A percentile compares a stretch with the other conserved stretches of the same genome.
Conservation (phyloP, 2,329 filamentous ascomycete genomes). For the Paecilomyces sp. region DNA sequence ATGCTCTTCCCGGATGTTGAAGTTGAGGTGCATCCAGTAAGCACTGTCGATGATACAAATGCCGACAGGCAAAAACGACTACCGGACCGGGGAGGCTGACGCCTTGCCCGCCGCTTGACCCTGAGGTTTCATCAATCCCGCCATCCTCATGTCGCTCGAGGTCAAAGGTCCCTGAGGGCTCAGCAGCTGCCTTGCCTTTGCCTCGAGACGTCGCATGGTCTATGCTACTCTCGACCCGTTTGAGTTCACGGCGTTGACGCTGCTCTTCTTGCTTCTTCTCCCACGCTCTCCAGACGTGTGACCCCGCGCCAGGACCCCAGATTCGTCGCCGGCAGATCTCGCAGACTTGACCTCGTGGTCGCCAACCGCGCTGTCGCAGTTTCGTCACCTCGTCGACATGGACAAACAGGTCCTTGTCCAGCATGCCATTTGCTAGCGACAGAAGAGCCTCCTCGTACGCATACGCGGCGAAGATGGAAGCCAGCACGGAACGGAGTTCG, state of each 20-base stretch:
- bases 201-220: constrained; percentile 22
- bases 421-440: constrained; percentile 71
- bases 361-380: constrained; percentile 79
- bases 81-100: constrained; percentile 18
- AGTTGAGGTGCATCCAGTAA: constrained; percentile 22
- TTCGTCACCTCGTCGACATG: constrained; percentile 68
- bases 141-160: neutral
- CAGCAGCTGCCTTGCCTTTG: constrained; percentile 33
- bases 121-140: neutral
- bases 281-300: constrained; percentile 75
- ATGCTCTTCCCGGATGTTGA: constrained; percentile 1
- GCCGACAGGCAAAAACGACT: constrained; percentile 43
- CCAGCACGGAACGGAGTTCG: constrained; percentile 75
- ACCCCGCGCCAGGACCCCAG: constrained; percentile 82
- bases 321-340: constrained; percentile 75
- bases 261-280: constrained; percentile 48
- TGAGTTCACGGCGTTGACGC: constrained; percentile 21
- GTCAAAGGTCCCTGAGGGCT: constrained; percentile 5
- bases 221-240: constrained; percentile 18
- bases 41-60: constrained; percentile 42
- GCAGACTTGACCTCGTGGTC: constrained; percentile 77
- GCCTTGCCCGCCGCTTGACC: neutral
- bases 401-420: constrained; percentile 83
- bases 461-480: constrained; percentile 90
- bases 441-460: constrained; percentile 90